A percentile compares a stretch with the other conserved stretches of the same genome.
Evolutionary conservation across 208 protist species (phyloP).

Genomic region (Trichomonas tenax): DNA sequence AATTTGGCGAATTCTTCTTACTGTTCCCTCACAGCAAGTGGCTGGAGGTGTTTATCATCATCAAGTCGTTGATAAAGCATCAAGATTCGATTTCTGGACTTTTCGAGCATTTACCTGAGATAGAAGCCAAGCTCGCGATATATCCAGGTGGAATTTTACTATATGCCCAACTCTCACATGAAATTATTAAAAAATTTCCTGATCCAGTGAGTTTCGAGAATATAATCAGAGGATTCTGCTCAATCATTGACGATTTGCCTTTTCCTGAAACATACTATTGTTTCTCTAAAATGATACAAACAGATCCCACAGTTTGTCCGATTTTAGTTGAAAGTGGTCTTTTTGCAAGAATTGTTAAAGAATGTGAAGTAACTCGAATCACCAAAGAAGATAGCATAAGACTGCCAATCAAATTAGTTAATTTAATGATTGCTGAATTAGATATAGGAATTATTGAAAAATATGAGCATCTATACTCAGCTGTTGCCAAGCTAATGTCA

Average conservation of each 20-base stretch:
- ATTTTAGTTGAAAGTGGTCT: not conserved
- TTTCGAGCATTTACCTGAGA: not conserved
- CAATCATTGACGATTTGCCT: not conserved
- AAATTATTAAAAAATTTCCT: not conserved
- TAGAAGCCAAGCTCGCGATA: not conserved
- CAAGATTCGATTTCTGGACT: not conserved
- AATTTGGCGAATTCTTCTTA: not conserved
- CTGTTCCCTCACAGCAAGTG: not conserved
- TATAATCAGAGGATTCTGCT: not conserved
- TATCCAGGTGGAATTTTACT: not conserved
- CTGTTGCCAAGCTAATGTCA: not conserved
- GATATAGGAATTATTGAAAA: not conserved
- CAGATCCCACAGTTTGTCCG: not conserved
- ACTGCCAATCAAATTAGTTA: not conserved
- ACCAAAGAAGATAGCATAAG: not conserved
- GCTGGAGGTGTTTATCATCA: not conserved
- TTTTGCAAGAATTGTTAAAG: not conserved
- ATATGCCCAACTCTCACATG: not conserved
- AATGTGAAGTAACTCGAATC: not conserved
- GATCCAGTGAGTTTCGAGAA: not conserved
- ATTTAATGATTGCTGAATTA: not conserved
- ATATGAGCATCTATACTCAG: not conserved
- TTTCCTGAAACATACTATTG: not conserved
- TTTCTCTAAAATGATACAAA: not conserved
- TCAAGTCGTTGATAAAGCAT: not conserved